A percentile compares a stretch with the other conserved stretches of the same genome.
Conservation (phyloP, 2,329 filamentous ascomycete genomes). For the Hypoxylon sp. region DNA sequence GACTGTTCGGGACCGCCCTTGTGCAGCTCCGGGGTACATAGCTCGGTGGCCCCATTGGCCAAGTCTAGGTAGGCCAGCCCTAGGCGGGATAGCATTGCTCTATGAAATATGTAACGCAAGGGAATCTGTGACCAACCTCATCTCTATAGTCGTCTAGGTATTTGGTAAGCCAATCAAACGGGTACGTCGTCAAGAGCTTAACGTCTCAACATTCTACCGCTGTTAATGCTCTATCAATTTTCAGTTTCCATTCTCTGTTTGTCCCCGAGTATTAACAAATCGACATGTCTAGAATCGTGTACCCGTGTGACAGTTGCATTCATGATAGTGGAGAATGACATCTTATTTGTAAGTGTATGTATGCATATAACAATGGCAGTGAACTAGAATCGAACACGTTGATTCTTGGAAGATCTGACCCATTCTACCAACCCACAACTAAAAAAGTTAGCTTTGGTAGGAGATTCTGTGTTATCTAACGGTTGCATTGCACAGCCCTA, state of each 20-base stretch:
- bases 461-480: no score
- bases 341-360: neutral
- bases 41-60: slow-evolving; percentile 20
- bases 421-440: neutral
- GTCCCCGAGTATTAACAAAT: neutral
- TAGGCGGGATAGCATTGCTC: neutral
- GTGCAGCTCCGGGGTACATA: slow-evolving; percentile 35
- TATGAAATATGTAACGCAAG: slow-evolving; percentile 20
- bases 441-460: neutral
- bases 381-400: neutral
- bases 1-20: slow-evolving; percentile 37
- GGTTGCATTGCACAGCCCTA: no score
- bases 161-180: neutral
- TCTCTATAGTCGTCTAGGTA: slow-evolving; percentile 2
- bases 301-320: neutral
- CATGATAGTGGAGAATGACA: neutral
- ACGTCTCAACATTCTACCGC: neutral
- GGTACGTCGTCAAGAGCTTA: neutral
- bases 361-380: neutral
- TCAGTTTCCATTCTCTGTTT: neutral
- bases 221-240: neutral
- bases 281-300: neutral
- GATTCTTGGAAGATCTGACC: neutral
- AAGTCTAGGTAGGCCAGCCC: neutral
- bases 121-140: slow-evolving; percentile 22